Evolutionary conservation across 2,329 filamentous ascomycete species (phyloP).

Genomic region (Aspergillus brunneoviolaceus): DNA sequence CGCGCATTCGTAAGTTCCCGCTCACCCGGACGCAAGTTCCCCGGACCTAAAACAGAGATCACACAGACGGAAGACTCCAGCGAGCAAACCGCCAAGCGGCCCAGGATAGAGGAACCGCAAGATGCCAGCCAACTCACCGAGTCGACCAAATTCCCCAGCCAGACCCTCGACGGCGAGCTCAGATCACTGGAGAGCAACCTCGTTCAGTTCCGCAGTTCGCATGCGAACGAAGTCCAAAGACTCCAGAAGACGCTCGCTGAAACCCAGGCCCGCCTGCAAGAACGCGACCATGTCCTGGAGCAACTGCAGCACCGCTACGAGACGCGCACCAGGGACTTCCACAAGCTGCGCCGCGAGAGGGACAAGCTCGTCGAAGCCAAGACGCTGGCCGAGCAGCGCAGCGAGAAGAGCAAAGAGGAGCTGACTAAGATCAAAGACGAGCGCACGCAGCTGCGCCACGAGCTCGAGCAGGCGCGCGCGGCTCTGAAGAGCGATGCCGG

Average conservation of each 20-base stretch:
- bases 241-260: slow-evolving; percentile 30
- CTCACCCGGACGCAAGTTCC: background rate
- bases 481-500: slow-evolving; percentile 42
- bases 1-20: slow-evolving; percentile 31
- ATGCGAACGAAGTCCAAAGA: slow-evolving; percentile 32
- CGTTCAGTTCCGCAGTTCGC: slow-evolving; percentile 32
- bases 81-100: slow-evolving; percentile 37
- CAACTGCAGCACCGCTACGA: slow-evolving; percentile 48
- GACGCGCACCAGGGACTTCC: slow-evolving; percentile 37
- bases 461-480: slow-evolving; percentile 42
- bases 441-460: slow-evolving; percentile 34
- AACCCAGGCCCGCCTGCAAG: slow-evolving; percentile 28
- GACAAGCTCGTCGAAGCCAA: slow-evolving; percentile 33
- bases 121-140: slow-evolving; percentile 40
- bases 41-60: slow-evolving; percentile 20
- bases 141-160: slow-evolving; percentile 32
- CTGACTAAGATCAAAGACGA: slow-evolving; percentile 44
- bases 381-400: slow-evolving; percentile 29
- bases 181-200: slow-evolving; percentile 30
- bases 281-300: slow-evolving; percentile 35
- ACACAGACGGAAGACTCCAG: slow-evolving; percentile 31
- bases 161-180: slow-evolving; percentile 30
- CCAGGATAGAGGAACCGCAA: slow-evolving; percentile 36
- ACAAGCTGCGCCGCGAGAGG: slow-evolving; percentile 38
- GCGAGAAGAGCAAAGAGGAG: slow-evolving; percentile 39